phyloP scores from a whole-genome alignment of 495 filamentous ascomycete species.

The Penicillium flavigenum region DNA sequence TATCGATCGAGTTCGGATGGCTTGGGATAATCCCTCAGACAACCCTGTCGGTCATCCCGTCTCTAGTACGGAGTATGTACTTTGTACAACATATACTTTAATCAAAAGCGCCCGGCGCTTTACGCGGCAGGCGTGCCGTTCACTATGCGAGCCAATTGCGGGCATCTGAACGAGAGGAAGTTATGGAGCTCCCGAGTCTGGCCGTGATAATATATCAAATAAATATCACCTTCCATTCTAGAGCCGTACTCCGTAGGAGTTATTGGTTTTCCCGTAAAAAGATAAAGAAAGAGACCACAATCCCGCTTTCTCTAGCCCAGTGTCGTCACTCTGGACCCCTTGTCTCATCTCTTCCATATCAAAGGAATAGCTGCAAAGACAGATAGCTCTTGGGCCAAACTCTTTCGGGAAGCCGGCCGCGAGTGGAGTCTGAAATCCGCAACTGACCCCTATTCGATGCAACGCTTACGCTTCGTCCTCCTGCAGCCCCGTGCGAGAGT shows the following conservation, averaged over 20 bases:
- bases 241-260: background rate
- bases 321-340: constrained; percentile 9
- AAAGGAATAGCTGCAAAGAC: background rate
- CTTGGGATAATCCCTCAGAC: background rate
- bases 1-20: background rate
- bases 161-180: background rate
- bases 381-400: constrained; percentile 17
- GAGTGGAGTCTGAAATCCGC: constrained; percentile 8
- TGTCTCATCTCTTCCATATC: constrained; percentile 9
- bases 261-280: background rate
- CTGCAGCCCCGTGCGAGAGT: constrained; percentile 35
- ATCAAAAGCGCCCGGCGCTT: constrained; percentile 24
- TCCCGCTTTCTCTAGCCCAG: background rate
- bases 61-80: background rate
- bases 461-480: constrained; percentile 29
- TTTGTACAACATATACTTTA: constrained; percentile 3
- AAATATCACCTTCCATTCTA: constrained; percentile 8
- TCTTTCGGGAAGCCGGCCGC: constrained; percentile 24
- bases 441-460: constrained; percentile 13
- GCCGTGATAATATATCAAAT: constrained; percentile 2
- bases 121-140: constrained; percentile 23
- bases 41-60: constrained; percentile 6
- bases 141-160: constrained; percentile 14
- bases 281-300: background rate
- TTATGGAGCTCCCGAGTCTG: constrained; percentile 3